Evolutionary conservation across 176 grass and related monocot species (phyloP).

Genomic region (Otatea glauca): DNA sequence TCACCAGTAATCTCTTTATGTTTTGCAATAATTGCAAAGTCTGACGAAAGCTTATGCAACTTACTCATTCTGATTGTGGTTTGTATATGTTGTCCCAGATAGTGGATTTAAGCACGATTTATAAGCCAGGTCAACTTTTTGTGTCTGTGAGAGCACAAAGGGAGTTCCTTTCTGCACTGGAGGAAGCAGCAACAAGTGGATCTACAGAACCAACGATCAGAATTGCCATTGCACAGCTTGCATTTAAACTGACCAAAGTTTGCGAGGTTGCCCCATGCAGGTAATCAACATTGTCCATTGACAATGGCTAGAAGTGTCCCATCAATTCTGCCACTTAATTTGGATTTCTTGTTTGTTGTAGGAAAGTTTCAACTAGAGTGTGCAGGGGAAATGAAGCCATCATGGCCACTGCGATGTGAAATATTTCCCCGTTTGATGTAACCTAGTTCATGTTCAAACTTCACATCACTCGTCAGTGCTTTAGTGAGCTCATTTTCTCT

Average conservation of each 20-base stretch:
- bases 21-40: background rate
- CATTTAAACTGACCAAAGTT: slow-evolving; percentile 67
- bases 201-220: slow-evolving; percentile 59
- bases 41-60: slow-evolving; percentile 22
- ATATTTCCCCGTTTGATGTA: background rate
- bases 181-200: slow-evolving; percentile 58
- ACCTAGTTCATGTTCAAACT: slow-evolving; percentile 8
- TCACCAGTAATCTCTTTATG: slow-evolving; percentile 14
- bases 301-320: background rate
- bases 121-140: slow-evolving; percentile 76
- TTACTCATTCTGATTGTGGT: slow-evolving; percentile 40
- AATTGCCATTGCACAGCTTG: slow-evolving; percentile 60
- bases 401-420: slow-evolving; percentile 50
- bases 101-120: slow-evolving; percentile 69
- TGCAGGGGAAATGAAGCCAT: slow-evolving; percentile 55
- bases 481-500: slow-evolving; percentile 27
- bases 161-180: slow-evolving; percentile 74
- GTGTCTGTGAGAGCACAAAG: slow-evolving; percentile 72
- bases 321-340: slow-evolving; percentile 6
- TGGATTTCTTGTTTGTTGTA: slow-evolving; percentile 35
- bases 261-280: slow-evolving; percentile 70
- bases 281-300: slow-evolving; percentile 46
- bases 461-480: background rate
- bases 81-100: slow-evolving; percentile 53
- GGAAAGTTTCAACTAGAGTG: slow-evolving; percentile 63